Percentiles rank a stretch among this genome's conserved stretches.
phyloP scores from a whole-genome alignment of 164 flowering plant species.

The Vitis cinerea region DNA sequence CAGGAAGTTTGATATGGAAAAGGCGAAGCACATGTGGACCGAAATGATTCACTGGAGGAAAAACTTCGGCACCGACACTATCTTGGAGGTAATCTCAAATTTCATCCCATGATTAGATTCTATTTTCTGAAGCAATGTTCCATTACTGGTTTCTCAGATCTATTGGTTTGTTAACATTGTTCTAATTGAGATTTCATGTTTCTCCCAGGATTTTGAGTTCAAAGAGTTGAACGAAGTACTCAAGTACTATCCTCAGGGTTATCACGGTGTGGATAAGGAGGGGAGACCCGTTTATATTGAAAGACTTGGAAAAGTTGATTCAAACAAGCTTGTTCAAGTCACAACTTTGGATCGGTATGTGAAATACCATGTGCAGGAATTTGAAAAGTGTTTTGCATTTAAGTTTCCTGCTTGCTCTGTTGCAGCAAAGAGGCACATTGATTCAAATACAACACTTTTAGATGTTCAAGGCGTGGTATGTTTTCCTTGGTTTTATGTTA shows the following conservation, averaged over 20 bases:
- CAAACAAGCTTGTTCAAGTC: constrained; percentile 65
- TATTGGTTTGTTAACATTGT: too few relatives aligned
- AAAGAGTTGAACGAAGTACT: constrained; percentile 62
- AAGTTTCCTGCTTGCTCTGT: constrained; percentile 86
- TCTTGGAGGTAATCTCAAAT: constrained; percentile 47
- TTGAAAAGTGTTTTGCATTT: constrained; percentile 56
- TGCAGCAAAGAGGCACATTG: constrained; percentile 71
- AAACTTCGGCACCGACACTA: constrained; percentile 71
- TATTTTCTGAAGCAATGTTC: too few relatives aligned
- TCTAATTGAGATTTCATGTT: constrained; percentile 1
- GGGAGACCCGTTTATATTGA: constrained; percentile 85
- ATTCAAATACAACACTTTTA: constrained; percentile 67
- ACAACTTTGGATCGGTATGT: constrained; percentile 74
- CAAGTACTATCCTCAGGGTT: constrained; percentile 69
- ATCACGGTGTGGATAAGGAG: constrained; percentile 82
- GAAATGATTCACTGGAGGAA: constrained; percentile 87
- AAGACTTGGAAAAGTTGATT: constrained; percentile 62
- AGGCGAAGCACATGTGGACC: constrained; percentile 76
- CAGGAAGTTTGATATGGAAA: constrained; percentile 73
- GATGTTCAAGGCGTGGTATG: constrained; percentile 87
- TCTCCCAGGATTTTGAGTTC: constrained; percentile 67
- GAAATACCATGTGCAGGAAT: constrained; percentile 77
- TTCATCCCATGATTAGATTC: not conserved
- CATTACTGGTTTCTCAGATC: too few relatives aligned
- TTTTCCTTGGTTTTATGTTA: not conserved